phyloP scores from a whole-genome alignment of 108 stramenopile genomes.

The Ochromonas danica region DNA sequence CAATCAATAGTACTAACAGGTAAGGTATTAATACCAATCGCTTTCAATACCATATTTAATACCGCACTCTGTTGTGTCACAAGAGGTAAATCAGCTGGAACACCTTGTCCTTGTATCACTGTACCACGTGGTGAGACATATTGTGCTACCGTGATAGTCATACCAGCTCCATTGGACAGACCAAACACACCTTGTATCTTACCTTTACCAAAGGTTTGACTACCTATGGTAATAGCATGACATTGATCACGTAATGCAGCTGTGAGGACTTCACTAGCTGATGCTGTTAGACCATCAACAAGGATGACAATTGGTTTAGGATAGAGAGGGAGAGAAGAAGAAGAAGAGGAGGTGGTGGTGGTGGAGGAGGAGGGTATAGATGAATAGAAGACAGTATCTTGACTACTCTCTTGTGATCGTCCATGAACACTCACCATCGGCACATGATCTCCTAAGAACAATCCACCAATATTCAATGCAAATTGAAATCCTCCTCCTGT shows the following conservation, averaged over 20 bases:
- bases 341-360: too few relatives aligned
- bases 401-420: background rate
- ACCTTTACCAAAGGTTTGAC: constrained; percentile 85
- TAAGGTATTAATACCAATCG: background rate
- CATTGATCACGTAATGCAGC: constrained; percentile 88
- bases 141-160: constrained; percentile 85
- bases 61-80: background rate
- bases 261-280: constrained; percentile 81
- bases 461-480: constrained; percentile 83
- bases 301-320: background rate
- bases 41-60: background rate
- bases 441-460: constrained; percentile 54
- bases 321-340: background rate
- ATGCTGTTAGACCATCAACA: constrained; percentile 45
- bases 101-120: constrained; percentile 79
- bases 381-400: background rate
- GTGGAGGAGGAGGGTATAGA: too few relatives aligned
- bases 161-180: constrained; percentile 76
- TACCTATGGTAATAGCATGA: constrained; percentile 82
- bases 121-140: constrained; percentile 82
- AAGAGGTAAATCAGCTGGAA: constrained; percentile 66
- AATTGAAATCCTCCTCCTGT: constrained; percentile 88
- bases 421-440: background rate
- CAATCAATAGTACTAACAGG: background rate
- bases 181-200: constrained; percentile 92